Conservation (phyloP, 148 eudicot genomes). For the Dysphania ambrosioides region DNA sequence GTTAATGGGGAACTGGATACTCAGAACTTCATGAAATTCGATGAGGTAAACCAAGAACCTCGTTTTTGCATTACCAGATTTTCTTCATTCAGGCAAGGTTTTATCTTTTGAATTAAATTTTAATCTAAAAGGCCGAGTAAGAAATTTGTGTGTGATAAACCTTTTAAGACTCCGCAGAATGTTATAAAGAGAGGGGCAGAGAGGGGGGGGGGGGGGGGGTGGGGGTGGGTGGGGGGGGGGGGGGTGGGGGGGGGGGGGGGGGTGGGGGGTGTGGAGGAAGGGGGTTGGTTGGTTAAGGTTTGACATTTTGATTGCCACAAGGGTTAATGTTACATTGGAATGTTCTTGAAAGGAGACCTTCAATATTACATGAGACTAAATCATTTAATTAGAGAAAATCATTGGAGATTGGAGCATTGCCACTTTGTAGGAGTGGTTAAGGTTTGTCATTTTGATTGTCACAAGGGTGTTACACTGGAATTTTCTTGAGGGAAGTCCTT, state of each 20-base stretch:
- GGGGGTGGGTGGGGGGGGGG: no score
- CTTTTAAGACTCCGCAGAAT: no score
- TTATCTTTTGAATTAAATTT: no score
- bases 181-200: neutral
- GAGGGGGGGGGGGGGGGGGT: neutral
- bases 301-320: neutral
- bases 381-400: neutral
- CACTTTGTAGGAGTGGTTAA: neutral
- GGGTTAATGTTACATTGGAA: neutral
- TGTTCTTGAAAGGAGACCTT: neutral
- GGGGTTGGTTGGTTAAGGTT: no score
- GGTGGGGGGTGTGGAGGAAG: no score
- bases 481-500: neutral
- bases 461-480: neutral
- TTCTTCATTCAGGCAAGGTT: no score
- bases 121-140: no score
- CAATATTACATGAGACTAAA: neutral
- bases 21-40: constrained; percentile 95
- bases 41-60: constrained; percentile 57
- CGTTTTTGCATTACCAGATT: neutral
- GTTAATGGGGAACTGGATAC: constrained; percentile 94
- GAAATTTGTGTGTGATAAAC: no score
- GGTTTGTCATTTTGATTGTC: neutral
- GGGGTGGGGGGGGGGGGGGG: no score
- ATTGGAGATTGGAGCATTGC: neutral